Conservation (phyloP, 768 basidiomycete genomes). For the Krasilnikovozyma curviuscula region DNA sequence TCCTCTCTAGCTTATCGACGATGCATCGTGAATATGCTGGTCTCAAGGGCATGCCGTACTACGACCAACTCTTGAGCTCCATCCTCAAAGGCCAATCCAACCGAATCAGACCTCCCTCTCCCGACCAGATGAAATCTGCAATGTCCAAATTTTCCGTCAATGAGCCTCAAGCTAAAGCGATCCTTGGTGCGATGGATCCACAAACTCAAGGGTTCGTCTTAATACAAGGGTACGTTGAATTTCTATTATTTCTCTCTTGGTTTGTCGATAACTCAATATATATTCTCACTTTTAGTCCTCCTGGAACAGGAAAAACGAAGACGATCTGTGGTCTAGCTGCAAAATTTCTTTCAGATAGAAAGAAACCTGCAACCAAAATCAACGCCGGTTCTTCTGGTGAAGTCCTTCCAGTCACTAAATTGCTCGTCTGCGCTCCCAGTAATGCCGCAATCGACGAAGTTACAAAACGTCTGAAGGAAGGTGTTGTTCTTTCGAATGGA, state of each 20-base stretch:
- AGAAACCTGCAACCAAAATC: constrained; percentile 25
- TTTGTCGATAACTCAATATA: background rate
- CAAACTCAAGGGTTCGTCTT: constrained; percentile 57
- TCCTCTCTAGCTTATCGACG: constrained; percentile 52
- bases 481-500: constrained; percentile 42
- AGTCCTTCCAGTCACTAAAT: constrained; percentile 40
- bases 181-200: constrained; percentile 43
- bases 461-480: constrained; percentile 62
- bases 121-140: constrained; percentile 27
- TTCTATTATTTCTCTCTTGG: background rate
- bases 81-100: constrained; percentile 52
- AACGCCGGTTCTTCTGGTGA: constrained; percentile 32
- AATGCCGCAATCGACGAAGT: constrained; percentile 98
- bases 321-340: constrained; percentile 91
- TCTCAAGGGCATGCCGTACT: constrained; percentile 59
- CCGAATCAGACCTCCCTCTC: constrained; percentile 22
- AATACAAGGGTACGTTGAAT: constrained; percentile 63
- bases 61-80: constrained; percentile 44
- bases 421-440: constrained; percentile 87
- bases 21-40: constrained; percentile 82
- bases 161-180: constrained; percentile 82
- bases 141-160: constrained; percentile 62
- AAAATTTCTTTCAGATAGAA: constrained; percentile 48
- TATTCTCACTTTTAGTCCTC: constrained; percentile 41
- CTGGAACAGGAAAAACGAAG: constrained; percentile 95